Evolutionary conservation across 106 monocot genomes (phyloP), one percentile per base, ranked within the genome.

Genomic region (Ottelia alismoides): DNA sequence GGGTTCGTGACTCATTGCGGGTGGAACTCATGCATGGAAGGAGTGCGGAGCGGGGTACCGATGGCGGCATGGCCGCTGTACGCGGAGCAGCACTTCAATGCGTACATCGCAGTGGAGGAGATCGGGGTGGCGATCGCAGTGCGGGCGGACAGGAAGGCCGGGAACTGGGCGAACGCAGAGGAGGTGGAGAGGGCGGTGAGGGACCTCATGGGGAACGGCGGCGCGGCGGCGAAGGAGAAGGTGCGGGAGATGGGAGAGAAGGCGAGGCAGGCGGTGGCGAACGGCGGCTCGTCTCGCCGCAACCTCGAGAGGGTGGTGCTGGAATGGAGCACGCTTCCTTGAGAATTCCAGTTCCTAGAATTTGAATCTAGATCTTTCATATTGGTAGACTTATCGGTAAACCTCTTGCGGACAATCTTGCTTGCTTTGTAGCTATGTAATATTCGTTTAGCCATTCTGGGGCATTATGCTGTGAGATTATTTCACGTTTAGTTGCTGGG

Each of bases 21-120:
- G n/a, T n/a, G n/a, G n/a, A n/a, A n/a, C n/a, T n/a, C n/a, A n/a
- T n/a, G n/a, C n/a, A n/a, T n/a, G n/a, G n/a, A n/a, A n/a, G n/a
- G n/a, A n/a, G n/a, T 47, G 47, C 20, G 47, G 47, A 12, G 2
- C 47, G 47, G 47, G 47, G 47, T 47, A 19, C 47, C 47, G 47
- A 47, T 47, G 47, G 47, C 20, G 47, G 47, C 11, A n/a, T 47
- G 47, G 47, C 47, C 47, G 47, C 47, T 11, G 18, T 2, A 7
- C 11, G 47, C 47, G 18, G 47, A 47, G 47, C 47, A 47, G n/a
- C 47, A 47, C 47, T 11, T 47, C 47, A 7, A 11, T 19, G 47
- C 11, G 47, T 7, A 2, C 11, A 19, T 2, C 14, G 20, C 20
- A 19, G 47, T 11, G 18, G n/a, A 19, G 47, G 47, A 47, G 6